Evolutionary conservation across 106 monocot species (phyloP).

Genomic region (Apostasia shenzhenica): DNA sequence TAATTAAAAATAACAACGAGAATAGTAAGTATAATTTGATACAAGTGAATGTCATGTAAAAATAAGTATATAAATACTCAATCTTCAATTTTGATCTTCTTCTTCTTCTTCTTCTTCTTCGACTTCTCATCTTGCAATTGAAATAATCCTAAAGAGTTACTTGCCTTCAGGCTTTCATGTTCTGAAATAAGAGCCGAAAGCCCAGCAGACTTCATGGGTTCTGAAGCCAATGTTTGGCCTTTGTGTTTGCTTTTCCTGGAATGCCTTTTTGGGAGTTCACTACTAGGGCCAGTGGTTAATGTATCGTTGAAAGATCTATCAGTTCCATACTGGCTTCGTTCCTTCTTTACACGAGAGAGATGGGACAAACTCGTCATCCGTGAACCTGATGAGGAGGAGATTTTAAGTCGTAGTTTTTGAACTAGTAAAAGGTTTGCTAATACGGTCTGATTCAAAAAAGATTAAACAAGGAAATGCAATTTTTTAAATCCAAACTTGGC

Average conservation of each 20-base stretch:
- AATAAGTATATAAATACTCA: too few relatives aligned
- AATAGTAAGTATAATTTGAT: too few relatives aligned
- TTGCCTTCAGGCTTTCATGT: conserved; percentile 12
- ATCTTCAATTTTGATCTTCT: conserved; percentile 21
- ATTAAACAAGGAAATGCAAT: not conserved
- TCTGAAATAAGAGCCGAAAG: conserved; percentile 21
- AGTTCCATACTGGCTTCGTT: conserved; percentile 5
- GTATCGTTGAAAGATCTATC: conserved; percentile 27
- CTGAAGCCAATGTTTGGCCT: not conserved
- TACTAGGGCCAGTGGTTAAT: conserved; percentile 23
- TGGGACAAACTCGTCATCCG: conserved; percentile 17
- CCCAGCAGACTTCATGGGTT: conserved; percentile 15
- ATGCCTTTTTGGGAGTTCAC: conserved; percentile 3
- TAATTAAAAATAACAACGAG: too few relatives aligned
- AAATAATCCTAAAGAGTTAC: conserved; percentile 7
- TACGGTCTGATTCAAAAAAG: not conserved
- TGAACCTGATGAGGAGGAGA: conserved; percentile 17
- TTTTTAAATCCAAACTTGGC: not conserved
- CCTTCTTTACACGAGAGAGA: conserved; percentile 14
- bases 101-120: conserved; percentile 33
- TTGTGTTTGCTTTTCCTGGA: conserved; percentile 25
- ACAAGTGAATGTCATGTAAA: too few relatives aligned
- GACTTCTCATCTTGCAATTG: conserved; percentile 21
- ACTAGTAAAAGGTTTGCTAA: too few relatives aligned
- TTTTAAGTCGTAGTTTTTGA: too few relatives aligned